Evolutionary conservation across 306 rosid genomes (phyloP).

Genomic region (Prunus mume): DNA sequence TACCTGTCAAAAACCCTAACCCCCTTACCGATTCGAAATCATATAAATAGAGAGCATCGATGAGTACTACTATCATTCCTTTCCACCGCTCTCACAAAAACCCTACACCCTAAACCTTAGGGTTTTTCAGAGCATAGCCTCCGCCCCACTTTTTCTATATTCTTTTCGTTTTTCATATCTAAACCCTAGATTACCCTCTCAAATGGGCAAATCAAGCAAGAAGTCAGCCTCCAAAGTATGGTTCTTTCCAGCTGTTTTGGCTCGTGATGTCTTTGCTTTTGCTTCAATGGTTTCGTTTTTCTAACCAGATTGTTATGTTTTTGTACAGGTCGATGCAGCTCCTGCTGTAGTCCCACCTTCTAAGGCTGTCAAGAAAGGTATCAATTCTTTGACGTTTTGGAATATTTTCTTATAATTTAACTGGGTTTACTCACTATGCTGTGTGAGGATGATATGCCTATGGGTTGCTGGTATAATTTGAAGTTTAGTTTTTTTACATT

Average conservation of each 20-base stretch:
- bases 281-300: background rate
- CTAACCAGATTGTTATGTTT: background rate
- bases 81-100: constrained; percentile 9
- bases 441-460: background rate
- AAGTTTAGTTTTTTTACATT: background rate
- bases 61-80: background rate
- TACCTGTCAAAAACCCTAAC: constrained; percentile 7
- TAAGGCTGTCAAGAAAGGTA: constrained; percentile 71
- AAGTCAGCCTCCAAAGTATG: constrained; percentile 67
- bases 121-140: constrained; percentile 47
- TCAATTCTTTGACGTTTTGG: background rate
- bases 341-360: constrained; percentile 44
- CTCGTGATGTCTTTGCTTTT: background rate
- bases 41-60: background rate
- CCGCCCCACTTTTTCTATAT: background rate
- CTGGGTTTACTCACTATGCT: background rate
- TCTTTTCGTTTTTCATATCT: background rate
- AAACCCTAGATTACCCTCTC: background rate
- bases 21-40: background rate
- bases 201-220: constrained; percentile 80
- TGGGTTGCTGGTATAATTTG: background rate
- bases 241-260: background rate
- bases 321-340: constrained; percentile 58
- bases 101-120: constrained; percentile 22
- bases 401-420: background rate